Percentiles rank a stretch among this genome's conserved stretches.
Conservation (phyloP, 768 basidiomycete genomes). For the Tylopilus felleus region DNA sequence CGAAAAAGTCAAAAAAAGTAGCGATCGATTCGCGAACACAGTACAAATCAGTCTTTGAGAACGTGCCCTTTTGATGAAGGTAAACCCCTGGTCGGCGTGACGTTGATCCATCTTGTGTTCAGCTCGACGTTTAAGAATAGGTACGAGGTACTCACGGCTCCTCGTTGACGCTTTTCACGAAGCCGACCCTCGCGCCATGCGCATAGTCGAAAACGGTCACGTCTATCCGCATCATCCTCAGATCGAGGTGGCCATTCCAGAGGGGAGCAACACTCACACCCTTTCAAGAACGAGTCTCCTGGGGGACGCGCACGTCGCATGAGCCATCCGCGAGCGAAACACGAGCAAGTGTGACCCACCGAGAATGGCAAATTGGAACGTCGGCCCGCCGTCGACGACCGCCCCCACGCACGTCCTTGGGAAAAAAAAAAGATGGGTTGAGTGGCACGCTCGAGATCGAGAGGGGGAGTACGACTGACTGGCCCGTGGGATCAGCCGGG, state of each 20-base stretch:
- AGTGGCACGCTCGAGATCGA: not conserved
- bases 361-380: constrained; percentile 12
- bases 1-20: no score
- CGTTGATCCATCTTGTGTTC: not conserved
- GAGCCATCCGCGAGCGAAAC: not conserved
- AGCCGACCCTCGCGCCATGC: constrained; percentile 51
- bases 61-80: no score
- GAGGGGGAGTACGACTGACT: constrained; percentile 13
- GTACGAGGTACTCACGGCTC: not conserved
- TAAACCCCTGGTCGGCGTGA: not conserved
- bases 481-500: constrained; percentile 26
- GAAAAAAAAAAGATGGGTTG: not conserved
- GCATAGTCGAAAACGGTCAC: constrained; percentile 61
- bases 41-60: no score
- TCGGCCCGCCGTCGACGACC: constrained; percentile 39
- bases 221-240: constrained; percentile 36
- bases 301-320: not conserved
- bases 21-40: no score
- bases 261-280: constrained; percentile 40
- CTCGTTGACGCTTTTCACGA: constrained; percentile 49
- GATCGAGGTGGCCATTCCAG: not conserved
- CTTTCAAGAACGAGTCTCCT: constrained; percentile 65
- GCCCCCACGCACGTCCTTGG: constrained; percentile 54
- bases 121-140: no score
- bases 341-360: constrained; percentile 16